Evolutionary conservation across 2,329 filamentous ascomycete genomes (phyloP), one percentile per base, ranked within the genome.

Genomic region (Penicillium hordei): DNA sequence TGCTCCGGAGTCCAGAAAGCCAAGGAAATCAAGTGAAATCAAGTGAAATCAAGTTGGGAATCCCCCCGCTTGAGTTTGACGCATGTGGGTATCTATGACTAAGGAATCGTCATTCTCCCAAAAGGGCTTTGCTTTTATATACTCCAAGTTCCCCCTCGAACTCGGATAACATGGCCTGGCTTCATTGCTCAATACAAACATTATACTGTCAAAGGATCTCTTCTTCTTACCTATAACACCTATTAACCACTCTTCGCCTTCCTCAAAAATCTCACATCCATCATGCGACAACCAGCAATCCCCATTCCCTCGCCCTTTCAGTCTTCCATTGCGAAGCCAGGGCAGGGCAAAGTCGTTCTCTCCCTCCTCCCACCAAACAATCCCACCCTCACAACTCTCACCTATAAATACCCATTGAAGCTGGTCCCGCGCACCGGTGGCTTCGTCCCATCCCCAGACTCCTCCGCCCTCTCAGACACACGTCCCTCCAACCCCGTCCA

Each of bases 351-450:
- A 63, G 89, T 97, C 65, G 81, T 91, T 52, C 86, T 91, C 57
- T 85, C 85, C 21, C 78, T 90, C 6, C 82, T 93, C 10, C 90
- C 93, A 36, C 87, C 88, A 33, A 82, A 84, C 27, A 84, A 84
- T 48, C 90, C 90, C 15, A 86, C 87, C 45, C 82, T 96, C 31
- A 85, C 88, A 60, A 85, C 82, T 33, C 84, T 96, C 64, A 88
- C 87, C 36, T 97, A 95, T 72, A 91, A 96, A 73, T 99, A 97
- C 70, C 94, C 94, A 1, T 82, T 99, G 46, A 99, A 99, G 75
- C 84, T 99, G 57, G 90, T 99, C 60, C 89, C 92, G 0, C 91
- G 93, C 1, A 83, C 87, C 15, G 85, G 89, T 12, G 80, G 87
- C 6, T 81, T 83, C 48, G 79, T 83, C 82, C 87, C 56, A 81